Evolutionary conservation across 768 basidiomycete species (phyloP).

Genomic region (Pleurotus citrinopileatus): DNA sequence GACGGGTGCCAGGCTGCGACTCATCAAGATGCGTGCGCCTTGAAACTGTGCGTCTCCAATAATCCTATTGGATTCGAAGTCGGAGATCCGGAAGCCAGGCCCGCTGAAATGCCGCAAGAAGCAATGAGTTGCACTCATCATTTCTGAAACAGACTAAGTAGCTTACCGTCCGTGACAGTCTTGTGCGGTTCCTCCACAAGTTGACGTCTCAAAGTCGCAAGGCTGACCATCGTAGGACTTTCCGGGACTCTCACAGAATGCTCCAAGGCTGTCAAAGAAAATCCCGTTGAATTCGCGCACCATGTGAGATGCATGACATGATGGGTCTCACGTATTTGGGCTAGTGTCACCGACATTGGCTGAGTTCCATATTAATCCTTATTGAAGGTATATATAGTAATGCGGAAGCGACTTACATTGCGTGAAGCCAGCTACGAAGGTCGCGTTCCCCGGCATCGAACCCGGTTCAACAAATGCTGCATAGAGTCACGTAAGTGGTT

Average conservation of each 20-base stretch:
- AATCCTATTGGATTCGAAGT: conserved; percentile 72
- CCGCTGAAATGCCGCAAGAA: conserved; percentile 42
- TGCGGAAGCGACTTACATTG: conserved; percentile 50
- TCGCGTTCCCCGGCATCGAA: conserved; percentile 63
- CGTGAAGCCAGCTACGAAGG: conserved; percentile 73
- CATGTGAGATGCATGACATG: conserved; percentile 10
- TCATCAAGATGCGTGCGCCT: conserved; percentile 67
- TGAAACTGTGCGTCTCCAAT: conserved; percentile 70
- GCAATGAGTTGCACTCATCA: not conserved
- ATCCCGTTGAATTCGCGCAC: conserved; percentile 1
- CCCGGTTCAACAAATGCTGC: conserved; percentile 62
- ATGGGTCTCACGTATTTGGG: conserved; percentile 65
- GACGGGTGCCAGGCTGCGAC: conserved; percentile 41
- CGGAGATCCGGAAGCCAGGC: conserved; percentile 71
- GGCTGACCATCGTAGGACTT: conserved; percentile 60
- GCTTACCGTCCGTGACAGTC: conserved; percentile 69
- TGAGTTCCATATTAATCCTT: conserved; percentile 22
- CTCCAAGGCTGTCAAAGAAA: conserved; percentile 46
- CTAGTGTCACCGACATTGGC: conserved; percentile 82
- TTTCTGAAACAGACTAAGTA: conserved; percentile 6
- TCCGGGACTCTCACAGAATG: conserved; percentile 78
- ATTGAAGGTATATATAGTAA: not conserved
- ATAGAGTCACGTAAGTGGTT: conserved; percentile 1
- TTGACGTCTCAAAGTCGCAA: conserved; percentile 71
- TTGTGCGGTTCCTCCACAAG: conserved; percentile 66